Evolutionary conservation across 2,329 filamentous ascomycete genomes (phyloP).

Genomic region (Diplodia seriata): DNA sequence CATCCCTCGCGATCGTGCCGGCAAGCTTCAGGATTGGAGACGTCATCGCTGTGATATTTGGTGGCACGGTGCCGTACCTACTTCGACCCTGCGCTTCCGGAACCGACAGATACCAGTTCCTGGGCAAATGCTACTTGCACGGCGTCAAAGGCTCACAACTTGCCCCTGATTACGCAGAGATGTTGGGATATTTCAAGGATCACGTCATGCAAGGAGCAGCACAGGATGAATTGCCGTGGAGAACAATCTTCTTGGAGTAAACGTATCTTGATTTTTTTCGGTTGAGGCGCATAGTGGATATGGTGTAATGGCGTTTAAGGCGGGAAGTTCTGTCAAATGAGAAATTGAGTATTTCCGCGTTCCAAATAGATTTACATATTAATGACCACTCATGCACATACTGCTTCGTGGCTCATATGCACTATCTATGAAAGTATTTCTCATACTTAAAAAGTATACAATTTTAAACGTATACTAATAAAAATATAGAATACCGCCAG

Average conservation of each 20-base stretch:
- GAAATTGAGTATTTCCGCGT: too few relatives aligned
- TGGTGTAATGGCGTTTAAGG: too few relatives aligned
- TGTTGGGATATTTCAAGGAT: neutral
- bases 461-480: too few relatives aligned
- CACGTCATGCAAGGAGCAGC: neutral
- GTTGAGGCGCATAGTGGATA: too few relatives aligned
- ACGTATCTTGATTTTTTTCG: too few relatives aligned
- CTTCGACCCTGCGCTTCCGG: neutral
- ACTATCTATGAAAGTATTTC: too few relatives aligned
- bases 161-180: neutral
- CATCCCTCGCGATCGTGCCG: neutral
- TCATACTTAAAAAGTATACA: too few relatives aligned
- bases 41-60: neutral
- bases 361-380: too few relatives aligned
- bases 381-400: too few relatives aligned
- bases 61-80: neutral
- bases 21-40: neutral
- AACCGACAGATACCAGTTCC: accelerated
- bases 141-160: neutral
- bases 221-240: neutral
- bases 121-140: neutral
- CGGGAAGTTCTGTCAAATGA: too few relatives aligned
- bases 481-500: too few relatives aligned
- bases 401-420: too few relatives aligned
- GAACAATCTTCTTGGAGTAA: neutral